phyloP scores from a whole-genome alignment of 2,329 filamentous ascomycete species.

The Aureobasidium sp. region DNA sequence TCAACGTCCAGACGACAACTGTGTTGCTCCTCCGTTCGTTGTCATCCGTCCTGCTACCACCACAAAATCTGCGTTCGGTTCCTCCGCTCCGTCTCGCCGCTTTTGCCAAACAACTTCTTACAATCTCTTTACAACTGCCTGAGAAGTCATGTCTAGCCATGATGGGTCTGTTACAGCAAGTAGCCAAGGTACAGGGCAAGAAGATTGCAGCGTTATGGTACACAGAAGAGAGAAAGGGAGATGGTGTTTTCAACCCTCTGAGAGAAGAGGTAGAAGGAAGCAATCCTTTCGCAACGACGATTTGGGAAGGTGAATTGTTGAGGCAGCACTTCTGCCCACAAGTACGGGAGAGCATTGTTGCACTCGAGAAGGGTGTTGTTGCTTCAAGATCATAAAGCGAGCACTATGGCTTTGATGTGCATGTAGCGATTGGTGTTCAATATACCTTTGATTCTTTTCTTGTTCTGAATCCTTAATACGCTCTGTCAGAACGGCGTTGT shows the following conservation, averaged over 20 bases:
- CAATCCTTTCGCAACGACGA: slow-evolving; percentile 82
- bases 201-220: slow-evolving; percentile 87
- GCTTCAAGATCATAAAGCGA: not conserved
- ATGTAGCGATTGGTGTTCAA: not conserved
- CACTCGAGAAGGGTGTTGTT: slow-evolving; percentile 15
- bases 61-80: slow-evolving; percentile 63
- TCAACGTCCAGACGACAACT: slow-evolving; percentile 93
- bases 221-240: slow-evolving; percentile 86
- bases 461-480: rapidly evolving
- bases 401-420: not conserved
- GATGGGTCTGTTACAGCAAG: slow-evolving; percentile 67
- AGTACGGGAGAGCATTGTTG: slow-evolving; percentile 57
- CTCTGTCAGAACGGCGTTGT: too few relatives aligned
- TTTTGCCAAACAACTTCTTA: slow-evolving; percentile 87
- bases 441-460: not conserved
- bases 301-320: slow-evolving; percentile 91
- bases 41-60: slow-evolving; percentile 70
- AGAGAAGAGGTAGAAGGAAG: slow-evolving; percentile 71
- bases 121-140: slow-evolving; percentile 72
- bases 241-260: slow-evolving; percentile 66
- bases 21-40: slow-evolving; percentile 85
- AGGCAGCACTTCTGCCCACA: slow-evolving; percentile 79
- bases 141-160: slow-evolving; percentile 83
- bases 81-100: slow-evolving; percentile 82
- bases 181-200: slow-evolving; percentile 72